Evolutionary conservation across 2,329 filamentous ascomycete genomes (phyloP), one percentile per base, ranked within the genome.

Genomic region (Hypoxylon sp.): DNA sequence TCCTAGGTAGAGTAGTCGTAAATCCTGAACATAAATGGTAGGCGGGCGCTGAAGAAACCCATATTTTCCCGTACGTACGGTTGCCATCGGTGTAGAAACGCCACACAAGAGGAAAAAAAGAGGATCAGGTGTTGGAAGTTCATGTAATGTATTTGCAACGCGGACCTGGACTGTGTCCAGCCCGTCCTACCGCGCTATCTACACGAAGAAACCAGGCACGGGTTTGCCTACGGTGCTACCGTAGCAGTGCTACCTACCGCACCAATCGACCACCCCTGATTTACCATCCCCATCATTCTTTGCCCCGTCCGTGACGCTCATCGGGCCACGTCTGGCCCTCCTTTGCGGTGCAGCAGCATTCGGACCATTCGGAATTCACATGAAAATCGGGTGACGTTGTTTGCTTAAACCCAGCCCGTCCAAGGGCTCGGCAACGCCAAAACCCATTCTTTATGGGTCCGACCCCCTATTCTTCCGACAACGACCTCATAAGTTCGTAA

Each of bases 301-400:
- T 48, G 24, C 26, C 37, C 20, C n/a, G 37, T 15, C 20, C 47
- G 7, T 17, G 47, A 17, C 46, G 47, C 11, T 32, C 20, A 6
- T 37, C 19, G 17, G 17, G 34, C 39, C 30, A 44, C 24, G 52
- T 48, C 6, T 15, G 3, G 30, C 24, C 24, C 41, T 28, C 24
- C 41, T 28, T 39, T 58, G 46, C 13, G 28, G 37, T 41, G 17
- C 17, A 41, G 26, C 37, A 37, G 15, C 54, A 41, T 59, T 58
- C 64, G 60, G 61, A 55, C 60, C 60, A 67, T 20, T 64, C 64
- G 61, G 64, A 55, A 51, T 53, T 62, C 64, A 62, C 52, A 62
- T 64, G 61, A 47, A 26, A 22, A 61, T 59, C 54, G 47, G 30
- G 41, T 17, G 50, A n/a, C 30, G 34, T 54, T 67, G 61, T 64